Evolutionary conservation across 2,329 filamentous ascomycete genomes (phyloP), one percentile per base, ranked within the genome.

Genomic region (Clarireedia sp.): DNA sequence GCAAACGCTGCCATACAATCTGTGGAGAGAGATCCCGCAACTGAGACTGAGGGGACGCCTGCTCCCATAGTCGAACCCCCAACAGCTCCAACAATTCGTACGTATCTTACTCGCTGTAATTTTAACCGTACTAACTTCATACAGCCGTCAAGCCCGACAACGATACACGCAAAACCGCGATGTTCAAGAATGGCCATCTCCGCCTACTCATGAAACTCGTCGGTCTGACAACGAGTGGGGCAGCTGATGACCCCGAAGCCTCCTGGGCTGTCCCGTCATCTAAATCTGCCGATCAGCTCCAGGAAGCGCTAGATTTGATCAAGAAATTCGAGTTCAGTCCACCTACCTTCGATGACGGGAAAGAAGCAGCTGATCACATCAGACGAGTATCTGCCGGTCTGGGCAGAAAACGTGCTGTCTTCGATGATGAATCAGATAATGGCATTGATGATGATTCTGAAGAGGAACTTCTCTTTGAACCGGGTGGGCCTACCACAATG

Each of bases 151-250:
- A 67, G 60, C 53, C 87, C 0, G 82, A 86, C 56, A 82, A 80
- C 43, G 81, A 87, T 46, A 77, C 80, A 48, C 82, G 84, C 41
- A 83, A 84, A 50, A 79, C 78, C 21, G 86, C 89, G 24, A 84
- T 96, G 72, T 95, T 95, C 75, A 95, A 90, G 67, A 95, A 97
- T 70, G 85, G 88, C 9, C 86, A 92, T 65, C 78, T 97, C 2
- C 86, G 91, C 36, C 82, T 97, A 1, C 79, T 99, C 3, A 86
- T 97, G 80, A 85, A 78, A 1, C 77, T 94, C 0, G 76, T 86
- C 17, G 88, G 87, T 0, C 81, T 95, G 59, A 78, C 86, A 64
- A 78, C 85, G 3, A 70, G 72, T 0, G 74, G 76, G 0, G 70
- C 70, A 0, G 64, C 76, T 3, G 85, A 90, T 43, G 89, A 95